Evolutionary conservation across 306 rosid species (phyloP), one percentile per base, ranked within the genome.

Genomic region (Purshia tridentata): DNA sequence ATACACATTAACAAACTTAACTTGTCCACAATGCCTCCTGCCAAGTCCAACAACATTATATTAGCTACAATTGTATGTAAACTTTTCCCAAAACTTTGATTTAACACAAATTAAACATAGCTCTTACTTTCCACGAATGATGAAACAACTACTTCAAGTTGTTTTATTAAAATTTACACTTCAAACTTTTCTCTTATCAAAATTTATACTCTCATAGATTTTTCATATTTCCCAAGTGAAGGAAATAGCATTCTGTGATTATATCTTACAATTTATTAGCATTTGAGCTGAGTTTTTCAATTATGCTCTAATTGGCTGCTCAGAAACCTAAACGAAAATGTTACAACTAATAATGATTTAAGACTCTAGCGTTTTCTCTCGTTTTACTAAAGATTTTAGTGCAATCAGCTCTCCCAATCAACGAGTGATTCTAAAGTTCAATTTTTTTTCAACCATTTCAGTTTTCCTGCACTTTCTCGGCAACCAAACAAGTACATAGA

Each of bases 1-100:
- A 35, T 9, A 19, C 13, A 50, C n/a, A n/a, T n/a, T n/a, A 18
- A 18, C 61, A 51, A 29, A 18, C 3, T 69, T 13, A 13, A 69
- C 73, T 42, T 16, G 72, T 52, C 70, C 42, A 12, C 22, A 29
- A 15, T 68, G 47, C 46, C n/a, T 53, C 64, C 64, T 70, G 74
- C 42, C 13, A 54, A 54, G 51, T 53, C 52, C 23, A 70, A 70
- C 64, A 70, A 39, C 50, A 70, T n/a, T 41, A 54, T 3, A 29
- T 70, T 4, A 70, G 22, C 53, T 19, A 3, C 74, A 57, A 13
- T 42, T 69, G 5, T 7, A 9, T 14, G 9, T 13, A 39, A 54
- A 41, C 48, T 12, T 10, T 8, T 9, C 60, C 59, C 48, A 62
- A 41, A 29, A 62, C 8, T 62, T 14, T 2, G 4, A 16, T 39